These are phyloP conservation scores for Arxiozyma slooffiae DNA, from an alignment of 1,139 yeast genomes.

Conservation along the genomic window DNA sequence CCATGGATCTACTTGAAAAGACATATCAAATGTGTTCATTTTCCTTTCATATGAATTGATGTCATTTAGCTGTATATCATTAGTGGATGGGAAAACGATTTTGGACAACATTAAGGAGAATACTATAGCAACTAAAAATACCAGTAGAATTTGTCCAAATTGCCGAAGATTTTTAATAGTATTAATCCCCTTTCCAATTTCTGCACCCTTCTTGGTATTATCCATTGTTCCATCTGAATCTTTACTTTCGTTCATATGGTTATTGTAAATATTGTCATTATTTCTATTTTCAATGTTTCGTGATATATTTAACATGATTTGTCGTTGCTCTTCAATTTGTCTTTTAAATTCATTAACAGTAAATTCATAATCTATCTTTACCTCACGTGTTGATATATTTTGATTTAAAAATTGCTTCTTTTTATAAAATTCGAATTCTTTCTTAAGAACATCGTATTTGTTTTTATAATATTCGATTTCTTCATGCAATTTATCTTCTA, in stretches of 20 bases:
- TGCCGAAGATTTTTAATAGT: background rate
- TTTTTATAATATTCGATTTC: constrained; percentile 19
- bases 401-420: constrained; percentile 9
- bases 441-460: background rate
- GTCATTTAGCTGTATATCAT: background rate
- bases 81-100: background rate
- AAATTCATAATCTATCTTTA: constrained; percentile 17
- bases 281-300: background rate
- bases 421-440: constrained; percentile 5
- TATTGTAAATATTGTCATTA: background rate
- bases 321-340: constrained; percentile 24
- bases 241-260: too few relatives aligned
- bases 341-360: constrained; percentile 23
- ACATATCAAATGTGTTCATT: background rate
- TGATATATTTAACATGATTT: constrained; percentile 12
- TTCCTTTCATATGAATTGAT: background rate
- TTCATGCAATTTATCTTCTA: constrained; percentile 22
- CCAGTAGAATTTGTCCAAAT: background rate
- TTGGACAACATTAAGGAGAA: background rate
- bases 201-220: background rate
- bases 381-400: background rate
- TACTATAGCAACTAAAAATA: background rate
- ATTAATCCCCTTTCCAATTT: background rate
- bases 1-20: constrained; percentile 1
- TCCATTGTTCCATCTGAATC: background rate